These are phyloP conservation scores for Cryptosporidium andersoni DNA, from an alignment of 169 alveolate species.

Conservation along the genomic window DNA sequence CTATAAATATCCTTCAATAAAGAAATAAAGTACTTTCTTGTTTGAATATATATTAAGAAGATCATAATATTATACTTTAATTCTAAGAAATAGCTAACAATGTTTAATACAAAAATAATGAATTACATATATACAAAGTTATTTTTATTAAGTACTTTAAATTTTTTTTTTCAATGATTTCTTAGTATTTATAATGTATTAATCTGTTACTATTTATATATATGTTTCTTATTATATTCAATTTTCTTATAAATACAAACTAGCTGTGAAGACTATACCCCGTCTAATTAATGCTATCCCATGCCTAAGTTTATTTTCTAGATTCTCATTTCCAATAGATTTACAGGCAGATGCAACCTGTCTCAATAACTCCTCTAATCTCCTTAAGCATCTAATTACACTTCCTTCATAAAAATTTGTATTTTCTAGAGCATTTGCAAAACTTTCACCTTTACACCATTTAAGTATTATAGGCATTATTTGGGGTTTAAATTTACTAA, in stretches of 20 bases:
- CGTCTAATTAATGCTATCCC: slow-evolving; percentile 92
- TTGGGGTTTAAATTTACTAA: slow-evolving; percentile 90
- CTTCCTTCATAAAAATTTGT: slow-evolving; percentile 97
- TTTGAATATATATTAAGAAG: no score
- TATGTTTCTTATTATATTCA: no score
- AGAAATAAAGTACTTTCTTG: no score
- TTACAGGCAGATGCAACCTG: slow-evolving; percentile 96
- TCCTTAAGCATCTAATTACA: slow-evolving; percentile 91
- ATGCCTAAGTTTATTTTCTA: slow-evolving; percentile 90
- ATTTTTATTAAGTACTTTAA: no score
- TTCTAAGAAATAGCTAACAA: no score
- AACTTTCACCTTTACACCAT: slow-evolving; percentile 97
- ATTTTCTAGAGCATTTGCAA: slow-evolving; percentile 90
- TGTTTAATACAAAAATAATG: no score
- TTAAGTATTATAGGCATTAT: slow-evolving; percentile 92
- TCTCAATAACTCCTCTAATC: slow-evolving; percentile 97
- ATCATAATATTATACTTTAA: no score
- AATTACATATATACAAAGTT: no score
- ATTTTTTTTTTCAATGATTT: no score
- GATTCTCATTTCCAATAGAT: slow-evolving; percentile 93
- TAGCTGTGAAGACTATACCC: slow-evolving; percentile 98
- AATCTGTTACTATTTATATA: no score
- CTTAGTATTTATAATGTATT: no score
- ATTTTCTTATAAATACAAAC: slow-evolving; percentile 82
- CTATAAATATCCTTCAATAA: no score